Evolutionary conservation across 352 stramenopile genomes (phyloP), one percentile per base, ranked within the genome.

Genomic region (Nothophytophthora sp.): DNA sequence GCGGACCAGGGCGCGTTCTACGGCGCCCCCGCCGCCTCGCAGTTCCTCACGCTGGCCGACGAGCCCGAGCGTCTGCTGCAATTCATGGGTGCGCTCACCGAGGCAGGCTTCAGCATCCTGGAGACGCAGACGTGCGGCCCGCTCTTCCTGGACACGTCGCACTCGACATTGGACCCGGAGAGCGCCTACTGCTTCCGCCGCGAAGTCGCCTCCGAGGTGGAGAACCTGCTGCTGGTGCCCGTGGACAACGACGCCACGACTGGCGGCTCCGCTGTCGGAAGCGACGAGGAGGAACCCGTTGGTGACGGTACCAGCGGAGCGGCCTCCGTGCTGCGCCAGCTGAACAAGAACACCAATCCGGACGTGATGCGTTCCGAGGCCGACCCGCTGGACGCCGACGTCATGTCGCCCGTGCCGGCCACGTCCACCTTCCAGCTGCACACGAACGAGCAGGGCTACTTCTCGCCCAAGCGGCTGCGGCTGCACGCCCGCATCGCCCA

Each of bases 401-500:
- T 73, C 18, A 55, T 69, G 29, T 60, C 55, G 13, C 59, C 56
- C 1, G 44, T 72, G 27, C 65, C 66, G 23, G 50, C 66, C n/a
- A 65, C 49, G 15, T 83, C 75, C 15, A 89, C 78, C 9, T 82
- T 84, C 42, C 64, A 89, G 45, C 40, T 89, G 20, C 71, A 89
- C 41, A 72, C 73, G 9, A 81, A 87, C 24, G 67, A 75, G 16
- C 67, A 72, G 18, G 78, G 75, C 12, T 73, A 82, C 44, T 89
- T 89, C 49, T 86, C 73, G 2, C 57, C 67, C 8, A 73, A 86
- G 36, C 73, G 81, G 19, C 68, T 88, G 24, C 63, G 69, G 30
- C 60, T 89, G 12, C 81, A 91, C 50, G 81, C 76, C 19, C 76
- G 78, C n/a, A 91, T 91, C 47, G 76, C 81, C 0, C 72, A 88